Evolutionary conservation across 352 stramenopile species (phyloP).

Genomic region (Discostella stelligera): DNA sequence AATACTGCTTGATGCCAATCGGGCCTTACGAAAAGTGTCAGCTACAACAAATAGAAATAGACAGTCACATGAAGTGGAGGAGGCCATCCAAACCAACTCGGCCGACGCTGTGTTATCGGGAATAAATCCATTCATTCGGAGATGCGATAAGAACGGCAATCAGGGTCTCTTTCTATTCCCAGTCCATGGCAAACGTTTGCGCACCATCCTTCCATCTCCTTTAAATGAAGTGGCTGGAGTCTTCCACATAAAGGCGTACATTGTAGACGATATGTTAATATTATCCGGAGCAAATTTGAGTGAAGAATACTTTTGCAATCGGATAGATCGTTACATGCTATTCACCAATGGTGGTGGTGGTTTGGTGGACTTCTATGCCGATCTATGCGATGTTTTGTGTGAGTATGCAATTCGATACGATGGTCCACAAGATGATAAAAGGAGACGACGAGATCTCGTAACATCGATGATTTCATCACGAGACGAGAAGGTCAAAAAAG

Average conservation of each 20-base stretch:
- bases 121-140: not conserved
- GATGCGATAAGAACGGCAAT: constrained; percentile 8
- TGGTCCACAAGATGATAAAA: not conserved
- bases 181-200: constrained; percentile 50
- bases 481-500: constrained; percentile 21
- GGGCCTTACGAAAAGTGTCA: constrained; percentile 60
- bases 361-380: constrained; percentile 75
- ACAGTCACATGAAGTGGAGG: constrained; percentile 12
- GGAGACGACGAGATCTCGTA: constrained; percentile 1
- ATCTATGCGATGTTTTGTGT: constrained; percentile 66
- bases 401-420: constrained; percentile 55
- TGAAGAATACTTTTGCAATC: constrained; percentile 80
- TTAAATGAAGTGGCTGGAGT: constrained; percentile 77
- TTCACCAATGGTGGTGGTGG: constrained; percentile 60
- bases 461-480: constrained; percentile 16
- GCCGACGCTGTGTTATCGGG: constrained; percentile 56
- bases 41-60: constrained; percentile 13
- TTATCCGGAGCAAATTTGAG: constrained; percentile 77
- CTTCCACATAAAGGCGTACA: constrained; percentile 83
- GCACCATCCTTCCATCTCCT: constrained; percentile 62
- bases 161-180: constrained; percentile 59
- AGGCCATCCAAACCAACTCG: constrained; percentile 46
- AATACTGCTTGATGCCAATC: constrained; percentile 73
- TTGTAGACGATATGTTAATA: constrained; percentile 76
- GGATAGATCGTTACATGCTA: constrained; percentile 74